phyloP scores from a whole-genome alignment of 2,329 filamentous ascomycete genomes.

The Paecilomyces sp. region DNA sequence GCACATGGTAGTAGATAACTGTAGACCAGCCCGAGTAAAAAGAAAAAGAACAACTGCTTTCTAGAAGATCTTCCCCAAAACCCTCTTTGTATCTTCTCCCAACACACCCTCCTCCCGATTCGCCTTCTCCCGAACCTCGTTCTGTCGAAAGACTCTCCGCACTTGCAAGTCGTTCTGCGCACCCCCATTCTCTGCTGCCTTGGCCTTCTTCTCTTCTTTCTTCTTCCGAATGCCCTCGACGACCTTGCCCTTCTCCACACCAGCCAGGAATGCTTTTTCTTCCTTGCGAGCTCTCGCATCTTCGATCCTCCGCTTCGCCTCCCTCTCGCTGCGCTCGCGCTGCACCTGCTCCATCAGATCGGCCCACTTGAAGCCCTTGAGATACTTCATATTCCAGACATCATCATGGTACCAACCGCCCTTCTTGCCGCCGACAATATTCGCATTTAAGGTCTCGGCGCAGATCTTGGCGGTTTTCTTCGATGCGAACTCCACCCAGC shows the following conservation, averaged over 20 bases:
- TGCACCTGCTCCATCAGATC: conserved; percentile 40
- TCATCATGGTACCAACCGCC: conserved; percentile 41
- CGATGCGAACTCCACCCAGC: conserved; percentile 42
- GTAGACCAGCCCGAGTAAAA: background rate
- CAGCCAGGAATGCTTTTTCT: conserved; percentile 36
- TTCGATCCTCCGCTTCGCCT: conserved; percentile 35
- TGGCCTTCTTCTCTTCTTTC: conserved; percentile 32
- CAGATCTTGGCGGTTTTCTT: conserved; percentile 39
- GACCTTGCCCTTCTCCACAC: conserved; percentile 34
- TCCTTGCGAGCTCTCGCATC: conserved; percentile 36
- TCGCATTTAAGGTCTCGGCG: conserved; percentile 39
- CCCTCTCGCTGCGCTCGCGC: conserved; percentile 34
- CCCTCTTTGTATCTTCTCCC: conserved; percentile 34
- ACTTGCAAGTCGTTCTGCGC: conserved; percentile 12
- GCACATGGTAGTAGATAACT: background rate
- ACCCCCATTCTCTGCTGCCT: conserved; percentile 13
- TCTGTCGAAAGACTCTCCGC: conserved; percentile 36
- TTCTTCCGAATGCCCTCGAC: conserved; percentile 39
- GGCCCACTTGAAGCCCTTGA: conserved; percentile 35
- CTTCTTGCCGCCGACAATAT: conserved; percentile 36
- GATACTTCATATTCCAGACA: conserved; percentile 41
- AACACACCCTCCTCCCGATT: conserved; percentile 17
- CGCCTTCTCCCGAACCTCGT: conserved; percentile 25
- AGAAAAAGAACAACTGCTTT: background rate
- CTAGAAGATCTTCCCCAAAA: conserved; percentile 41